Evolutionary conservation across 2,329 filamentous ascomycete species (phyloP), one percentile per base, ranked within the genome.

Genomic region (Talaromyces sp.): DNA sequence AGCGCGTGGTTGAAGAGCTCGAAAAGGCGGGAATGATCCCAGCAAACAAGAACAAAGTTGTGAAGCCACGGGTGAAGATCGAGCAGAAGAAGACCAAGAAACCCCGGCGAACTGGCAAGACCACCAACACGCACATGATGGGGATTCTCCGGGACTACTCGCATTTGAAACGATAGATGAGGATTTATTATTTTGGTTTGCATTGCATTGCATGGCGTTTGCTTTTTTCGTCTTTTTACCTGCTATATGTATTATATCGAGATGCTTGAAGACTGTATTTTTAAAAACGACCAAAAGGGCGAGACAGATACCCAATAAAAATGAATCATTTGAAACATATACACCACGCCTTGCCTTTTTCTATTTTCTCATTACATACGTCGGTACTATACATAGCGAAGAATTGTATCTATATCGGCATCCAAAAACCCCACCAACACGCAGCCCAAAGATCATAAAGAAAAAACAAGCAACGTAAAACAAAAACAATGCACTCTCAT

Each of bases 71-170:
- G 44, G 78, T 83, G 25, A 84, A 85, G 68, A 71, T 78, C 47
- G 75, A 82, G 63, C 86, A 87, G 67, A 90, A 91, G 78, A 88
- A 89, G 78, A 87, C 88, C 75, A 90, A 91, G 78, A 91, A 90
- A 73, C 81, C 86, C 52, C 85, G 91, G 66, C 84, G 87, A 63
- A 85, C 86, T 49, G 90, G 89, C 66, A 95, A 93, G 82, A 87
- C 89, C 61, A 96, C 91, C 28, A 96, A 96, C 73, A 87, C 86
- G 30, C 92, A 96, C 73, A 96, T 96, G 92, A 82, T 83, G 67
- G 86, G 88, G 65, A 83, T 96, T 63, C 81, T 96, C 71, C 88
- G 92, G 78, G 90, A 93, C 72, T 93, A 86, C 65, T 82, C 80
- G 11, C 79, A 82, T 61, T 68, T 78, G 33, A 78, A 78, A 64